These are phyloP conservation scores for Paramecium caudatum DNA, from an alignment of 73 alveolate species.

Conservation along the genomic window DNA sequence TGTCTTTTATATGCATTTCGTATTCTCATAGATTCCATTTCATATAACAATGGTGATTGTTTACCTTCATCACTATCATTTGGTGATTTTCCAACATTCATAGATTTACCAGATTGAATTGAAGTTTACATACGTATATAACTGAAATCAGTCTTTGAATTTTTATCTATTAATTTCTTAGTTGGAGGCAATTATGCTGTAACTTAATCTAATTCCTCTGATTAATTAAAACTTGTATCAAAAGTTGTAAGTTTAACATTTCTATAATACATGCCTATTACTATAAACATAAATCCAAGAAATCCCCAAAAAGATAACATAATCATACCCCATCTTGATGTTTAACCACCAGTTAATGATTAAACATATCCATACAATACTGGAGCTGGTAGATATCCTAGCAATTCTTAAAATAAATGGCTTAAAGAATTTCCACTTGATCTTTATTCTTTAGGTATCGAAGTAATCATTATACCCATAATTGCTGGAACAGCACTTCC, in stretches of 20 bases:
- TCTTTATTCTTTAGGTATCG: conserved; percentile 86
- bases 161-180: neutral
- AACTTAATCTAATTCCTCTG: neutral
- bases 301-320: conserved; percentile 15
- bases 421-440: conserved; percentile 94
- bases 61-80: neutral
- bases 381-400: conserved; percentile 98
- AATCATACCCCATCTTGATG: conserved; percentile 60
- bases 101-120: neutral
- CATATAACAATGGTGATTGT: neutral
- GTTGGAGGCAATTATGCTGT: neutral
- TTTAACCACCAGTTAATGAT: conserved; percentile 25
- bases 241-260: neutral
- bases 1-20: neutral
- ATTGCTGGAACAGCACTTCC: conserved; percentile 94
- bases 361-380: conserved; percentile 87
- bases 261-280: neutral
- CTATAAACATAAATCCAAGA: conserved; percentile 1
- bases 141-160: neutral
- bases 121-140: neutral
- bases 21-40: neutral
- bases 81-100: neutral
- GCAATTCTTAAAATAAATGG: conserved; percentile 86
- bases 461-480: conserved; percentile 90
- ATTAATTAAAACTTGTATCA: neutral